Percentiles rank a stretch among this genome's conserved stretches.
phyloP scores from a whole-genome alignment of 192 early-diverging fungal species.

The Dispira parvispora region DNA sequence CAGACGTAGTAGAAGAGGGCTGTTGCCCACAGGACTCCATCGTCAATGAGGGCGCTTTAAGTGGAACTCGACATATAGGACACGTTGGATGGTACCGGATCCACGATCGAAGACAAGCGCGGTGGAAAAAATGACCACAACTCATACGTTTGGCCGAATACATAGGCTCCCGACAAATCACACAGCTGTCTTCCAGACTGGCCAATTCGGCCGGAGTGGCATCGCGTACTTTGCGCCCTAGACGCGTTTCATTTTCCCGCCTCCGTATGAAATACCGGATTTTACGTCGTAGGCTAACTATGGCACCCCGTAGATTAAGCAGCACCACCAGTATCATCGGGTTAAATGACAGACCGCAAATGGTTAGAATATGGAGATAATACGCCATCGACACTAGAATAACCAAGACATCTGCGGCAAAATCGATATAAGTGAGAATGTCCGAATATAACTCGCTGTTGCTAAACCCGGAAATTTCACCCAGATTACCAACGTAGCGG shows the following conservation, averaged over 20 bases:
- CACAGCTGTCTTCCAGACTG: not conserved
- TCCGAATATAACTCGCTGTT: constrained; percentile 8
- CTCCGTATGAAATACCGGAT: not conserved
- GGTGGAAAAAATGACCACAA: constrained; percentile 7
- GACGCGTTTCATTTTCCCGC: not conserved
- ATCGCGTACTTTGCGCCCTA: not conserved
- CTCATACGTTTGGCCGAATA: not conserved
- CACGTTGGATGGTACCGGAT: constrained; percentile 7
- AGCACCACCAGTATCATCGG: not conserved
- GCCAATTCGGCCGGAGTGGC: not conserved
- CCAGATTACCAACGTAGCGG: constrained; percentile 5
- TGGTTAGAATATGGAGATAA: constrained; percentile 3
- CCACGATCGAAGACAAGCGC: constrained; percentile 9
- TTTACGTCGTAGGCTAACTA: constrained; percentile 1
- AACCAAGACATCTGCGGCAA: constrained; percentile 2
- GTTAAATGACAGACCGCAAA: constrained; percentile 3
- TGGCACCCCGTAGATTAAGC: constrained; percentile 4
- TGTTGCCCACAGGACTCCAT: no score
- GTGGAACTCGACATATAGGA: constrained; percentile 7
- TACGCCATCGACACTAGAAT: constrained; percentile 5
- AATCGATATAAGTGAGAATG: constrained; percentile 1
- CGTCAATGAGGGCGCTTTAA: not conserved
- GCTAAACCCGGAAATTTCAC: constrained; percentile 5
- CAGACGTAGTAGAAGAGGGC: no score
- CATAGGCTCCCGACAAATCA: constrained; percentile 10